Base-by-base conservation (phyloP, 2,329 filamentous ascomycete genomes). In the Calonectria honghensis region DNA sequence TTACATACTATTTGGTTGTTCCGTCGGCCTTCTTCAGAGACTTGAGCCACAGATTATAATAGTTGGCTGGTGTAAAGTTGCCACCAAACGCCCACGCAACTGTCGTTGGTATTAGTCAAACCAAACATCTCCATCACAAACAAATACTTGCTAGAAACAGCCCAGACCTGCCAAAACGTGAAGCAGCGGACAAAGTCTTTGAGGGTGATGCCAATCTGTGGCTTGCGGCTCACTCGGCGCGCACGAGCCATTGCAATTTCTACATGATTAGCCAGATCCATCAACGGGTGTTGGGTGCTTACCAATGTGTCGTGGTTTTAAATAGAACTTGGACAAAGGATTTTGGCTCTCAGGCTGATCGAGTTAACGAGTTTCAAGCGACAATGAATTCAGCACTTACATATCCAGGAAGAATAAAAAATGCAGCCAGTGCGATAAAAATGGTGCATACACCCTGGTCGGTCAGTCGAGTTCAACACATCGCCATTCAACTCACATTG, bases 31-130 rank as follows among this genome's bases (percentile, higher is more conserved):
- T 63, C 9, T 69, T 69, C 29, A 69, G n/a, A 13, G 51, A 59
- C 52, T 69, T 69, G 18, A 69, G 66, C 66, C 66, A 69, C 29
- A 69, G 27, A 27, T 69, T 69, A 31, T 59, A 69, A 20, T 59
- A 69, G 37, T 54, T 69, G 18, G 66, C 66, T 13, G 66, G 66
- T 7, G 66, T 61, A 35, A 69, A 61, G 20, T 69, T 69, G 27
- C 66, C 39, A 18, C 52, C 66, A 61, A 69, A 65, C 18, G 39
- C 61, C 61, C 61, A 65, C 1, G 41, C 61, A 50, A 65, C 61
- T 65, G 5, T 20, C 5, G 4, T 7, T 7, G 11, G 41, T 20
- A 63, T 35, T 35, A 35, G 32, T 35, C 6, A 32, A 32, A 32
- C 10, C 32, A 32, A 32, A n/a, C 18, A 61, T 54, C 13, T 20